Percentiles rank a stretch among this genome's conserved stretches.
These are phyloP conservation scores for Suillus plorans DNA, from an alignment of 768 basidiomycete species.

Conservation along the genomic window DNA sequence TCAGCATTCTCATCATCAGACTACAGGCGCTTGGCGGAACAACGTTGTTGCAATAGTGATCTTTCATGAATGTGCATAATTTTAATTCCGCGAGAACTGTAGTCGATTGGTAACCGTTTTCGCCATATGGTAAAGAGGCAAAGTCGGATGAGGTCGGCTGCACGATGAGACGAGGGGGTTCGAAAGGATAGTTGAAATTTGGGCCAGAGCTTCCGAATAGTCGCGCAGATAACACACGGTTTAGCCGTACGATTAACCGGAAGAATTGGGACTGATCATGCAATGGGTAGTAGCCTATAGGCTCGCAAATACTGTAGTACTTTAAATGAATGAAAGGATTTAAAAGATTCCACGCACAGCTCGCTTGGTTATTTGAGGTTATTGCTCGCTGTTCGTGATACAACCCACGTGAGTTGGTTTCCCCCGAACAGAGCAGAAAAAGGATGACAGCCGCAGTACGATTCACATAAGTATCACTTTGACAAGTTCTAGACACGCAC, in stretches of 20 bases:
- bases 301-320: too few relatives aligned
- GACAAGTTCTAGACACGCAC: neutral
- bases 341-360: neutral
- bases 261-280: neutral
- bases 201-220: neutral
- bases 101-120: neutral
- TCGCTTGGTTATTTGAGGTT: neutral
- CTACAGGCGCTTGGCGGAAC: neutral
- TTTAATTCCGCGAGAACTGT: neutral
- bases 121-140: neutral
- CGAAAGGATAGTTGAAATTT: neutral
- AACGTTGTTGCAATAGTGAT: neutral
- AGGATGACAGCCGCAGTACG: neutral
- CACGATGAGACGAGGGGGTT: neutral
- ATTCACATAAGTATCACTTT: neutral
- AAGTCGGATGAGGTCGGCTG: neutral
- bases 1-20: neutral
- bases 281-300: neutral
- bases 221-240: neutral
- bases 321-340: neutral
- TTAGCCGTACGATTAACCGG: neutral
- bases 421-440: too few relatives aligned
- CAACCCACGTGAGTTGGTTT: neutral
- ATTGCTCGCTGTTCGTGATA: neutral
- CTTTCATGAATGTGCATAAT: neutral